Percentiles rank a stretch among this genome's conserved stretches.
phyloP scores from a whole-genome alignment of 768 basidiomycete species.

The Tulasnella sp. region DNA sequence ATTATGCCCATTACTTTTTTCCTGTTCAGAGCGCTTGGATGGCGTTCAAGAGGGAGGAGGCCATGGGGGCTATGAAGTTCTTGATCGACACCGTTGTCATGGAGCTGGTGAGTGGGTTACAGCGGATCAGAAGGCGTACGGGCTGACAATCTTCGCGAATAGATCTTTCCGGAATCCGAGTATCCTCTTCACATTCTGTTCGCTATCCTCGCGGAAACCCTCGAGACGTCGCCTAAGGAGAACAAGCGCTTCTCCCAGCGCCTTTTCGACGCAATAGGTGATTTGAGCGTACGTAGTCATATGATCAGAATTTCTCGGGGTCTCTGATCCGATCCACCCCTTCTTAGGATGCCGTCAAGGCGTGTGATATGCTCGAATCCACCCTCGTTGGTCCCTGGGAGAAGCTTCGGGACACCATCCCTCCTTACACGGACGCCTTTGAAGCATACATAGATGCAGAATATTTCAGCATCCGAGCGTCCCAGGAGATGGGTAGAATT shows the following conservation, averaged over 20 bases:
- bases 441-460: constrained; percentile 65
- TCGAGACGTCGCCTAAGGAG: constrained; percentile 49
- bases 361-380: constrained; percentile 56
- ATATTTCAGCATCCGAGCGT: constrained; percentile 50
- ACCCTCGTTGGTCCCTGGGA: constrained; percentile 52
- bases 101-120: constrained; percentile 47
- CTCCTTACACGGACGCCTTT: constrained; percentile 49
- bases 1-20: constrained; percentile 42
- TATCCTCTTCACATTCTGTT: constrained; percentile 62
- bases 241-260: constrained; percentile 51
- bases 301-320: background rate
- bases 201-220: constrained; percentile 59
- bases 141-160: background rate
- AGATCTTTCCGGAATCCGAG: constrained; percentile 50
- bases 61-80: constrained; percentile 49
- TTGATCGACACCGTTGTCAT: constrained; percentile 79
- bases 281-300: constrained; percentile 54
- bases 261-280: constrained; percentile 75
- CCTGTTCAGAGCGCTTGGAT: constrained; percentile 52
- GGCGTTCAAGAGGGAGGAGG: constrained; percentile 55
- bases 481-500: constrained; percentile 42
- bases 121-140: background rate
- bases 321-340: background rate
- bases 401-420: constrained; percentile 41
- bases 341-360: constrained; percentile 51